A percentile compares a stretch with the other conserved stretches of the same genome.
These are phyloP conservation scores for Entrophospora sp. DNA, from an alignment of 192 early-diverging fungal genomes.

Conservation along the genomic window DNA sequence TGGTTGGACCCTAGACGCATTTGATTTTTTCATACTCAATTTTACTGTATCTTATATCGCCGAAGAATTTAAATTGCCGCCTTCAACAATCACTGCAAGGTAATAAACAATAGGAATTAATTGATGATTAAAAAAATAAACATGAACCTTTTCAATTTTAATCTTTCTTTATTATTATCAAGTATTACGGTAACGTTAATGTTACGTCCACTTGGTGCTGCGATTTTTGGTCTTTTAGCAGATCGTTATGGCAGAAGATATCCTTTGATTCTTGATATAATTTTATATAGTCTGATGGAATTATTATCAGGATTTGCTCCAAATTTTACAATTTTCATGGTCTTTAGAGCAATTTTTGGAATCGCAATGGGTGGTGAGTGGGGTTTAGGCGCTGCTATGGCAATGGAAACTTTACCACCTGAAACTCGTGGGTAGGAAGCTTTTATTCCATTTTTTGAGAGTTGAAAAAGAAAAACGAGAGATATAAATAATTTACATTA, in stretches of 20 bases:
- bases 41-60: conserved; percentile 50
- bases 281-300: conserved; percentile 52
- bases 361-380: conserved; percentile 67
- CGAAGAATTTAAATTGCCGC: conserved; percentile 41
- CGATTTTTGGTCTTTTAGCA: conserved; percentile 60
- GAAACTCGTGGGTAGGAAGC: conserved; percentile 45
- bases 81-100: conserved; percentile 43
- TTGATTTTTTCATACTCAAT: conserved; percentile 61
- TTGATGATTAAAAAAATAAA: not conserved
- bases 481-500: not conserved
- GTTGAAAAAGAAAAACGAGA: not conserved
- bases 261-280: conserved; percentile 59
- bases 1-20: conserved; percentile 66
- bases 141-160: not conserved
- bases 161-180: not conserved
- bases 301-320: conserved; percentile 56
- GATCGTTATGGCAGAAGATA: conserved; percentile 61
- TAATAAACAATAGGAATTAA: not conserved
- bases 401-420: conserved; percentile 60
- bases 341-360: conserved; percentile 52
- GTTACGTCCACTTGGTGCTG: conserved; percentile 61
- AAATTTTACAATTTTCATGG: conserved; percentile 53
- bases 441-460: not conserved
- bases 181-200: conserved; percentile 63
- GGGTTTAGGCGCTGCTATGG: conserved; percentile 64